These are phyloP conservation scores for Picea abies DNA, from an alignment of 83 land plant genomes.

Conservation along the genomic window DNA sequence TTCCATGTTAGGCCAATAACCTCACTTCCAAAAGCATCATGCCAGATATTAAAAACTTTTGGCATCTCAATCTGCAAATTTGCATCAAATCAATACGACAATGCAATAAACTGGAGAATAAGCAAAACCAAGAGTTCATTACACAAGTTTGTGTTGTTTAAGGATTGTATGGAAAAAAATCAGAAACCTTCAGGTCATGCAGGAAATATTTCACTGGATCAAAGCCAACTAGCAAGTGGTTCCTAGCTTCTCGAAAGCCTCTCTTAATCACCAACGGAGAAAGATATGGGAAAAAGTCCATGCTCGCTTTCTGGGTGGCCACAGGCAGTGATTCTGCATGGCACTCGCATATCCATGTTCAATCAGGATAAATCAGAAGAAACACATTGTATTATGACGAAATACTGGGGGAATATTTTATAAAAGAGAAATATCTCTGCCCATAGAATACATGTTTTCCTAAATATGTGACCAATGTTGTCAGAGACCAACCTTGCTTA, in stretches of 20 bases:
- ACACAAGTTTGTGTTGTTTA: no score
- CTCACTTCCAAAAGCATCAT: conserved; percentile 86
- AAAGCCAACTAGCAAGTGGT: conserved; percentile 72
- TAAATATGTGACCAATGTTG: no score
- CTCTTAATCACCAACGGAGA: conserved; percentile 22
- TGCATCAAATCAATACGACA: no score
- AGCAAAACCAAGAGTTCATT: no score
- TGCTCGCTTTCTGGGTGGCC: conserved; percentile 42
- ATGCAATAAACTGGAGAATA: no score
- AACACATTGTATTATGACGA: background rate
- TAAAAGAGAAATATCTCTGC: no score
- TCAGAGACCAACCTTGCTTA: conserved; percentile 32
- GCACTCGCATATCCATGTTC: background rate
- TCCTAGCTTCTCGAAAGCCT: conserved; percentile 35
- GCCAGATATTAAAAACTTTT: conserved; percentile 63
- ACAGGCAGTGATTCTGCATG: conserved; percentile 44
- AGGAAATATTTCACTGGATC: conserved; percentile 74
- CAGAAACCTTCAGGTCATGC: conserved; percentile 73
- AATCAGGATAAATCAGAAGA: background rate
- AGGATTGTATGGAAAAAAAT: no score
- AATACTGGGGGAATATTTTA: background rate
- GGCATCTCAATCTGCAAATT: conserved; percentile 61
- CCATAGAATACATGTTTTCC: no score
- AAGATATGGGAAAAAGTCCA: conserved; percentile 47
- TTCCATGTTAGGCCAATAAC: conserved; percentile 79